Conservation (phyloP, 768 basidiomycete species). For the Hydnum rufescens region DNA sequence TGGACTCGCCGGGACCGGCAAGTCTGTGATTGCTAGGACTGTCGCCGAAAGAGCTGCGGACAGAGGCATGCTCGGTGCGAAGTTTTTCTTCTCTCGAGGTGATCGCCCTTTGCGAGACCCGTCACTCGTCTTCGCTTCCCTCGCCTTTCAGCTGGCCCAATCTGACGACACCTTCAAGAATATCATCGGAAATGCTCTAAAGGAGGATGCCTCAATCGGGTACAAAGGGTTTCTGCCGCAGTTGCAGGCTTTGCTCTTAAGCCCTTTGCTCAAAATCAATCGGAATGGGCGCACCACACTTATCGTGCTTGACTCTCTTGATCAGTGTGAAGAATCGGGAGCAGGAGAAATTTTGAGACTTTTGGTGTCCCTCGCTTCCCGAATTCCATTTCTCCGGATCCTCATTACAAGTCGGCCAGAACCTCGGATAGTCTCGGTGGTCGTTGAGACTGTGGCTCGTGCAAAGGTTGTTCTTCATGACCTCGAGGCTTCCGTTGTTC, state of each 20-base stretch:
- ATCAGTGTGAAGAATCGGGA: not conserved
- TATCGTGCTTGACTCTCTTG: constrained; percentile 2
- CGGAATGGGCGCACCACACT: not conserved
- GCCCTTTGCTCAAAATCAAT: not conserved
- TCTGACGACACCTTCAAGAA: not conserved
- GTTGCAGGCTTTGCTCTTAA: not conserved
- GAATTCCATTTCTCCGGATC: not conserved
- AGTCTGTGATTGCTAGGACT: constrained; percentile 21
- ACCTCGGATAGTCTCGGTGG: not conserved
- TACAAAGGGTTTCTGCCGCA: not conserved
- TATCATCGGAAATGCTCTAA: not conserved
- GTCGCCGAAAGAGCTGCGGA: constrained; percentile 15
- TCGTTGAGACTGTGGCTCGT: not conserved
- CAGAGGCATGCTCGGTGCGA: constrained; percentile 16
- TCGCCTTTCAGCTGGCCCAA: constrained; percentile 2
- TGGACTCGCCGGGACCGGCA: constrained; percentile 22
- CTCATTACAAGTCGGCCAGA: constrained; percentile 1
- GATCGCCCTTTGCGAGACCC: constrained; percentile 4
- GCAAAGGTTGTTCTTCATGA: constrained; percentile 4
- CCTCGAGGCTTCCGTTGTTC: constrained; percentile 2
- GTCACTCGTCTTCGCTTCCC: not conserved
- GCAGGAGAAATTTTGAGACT: not conserved
- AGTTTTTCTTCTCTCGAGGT: constrained; percentile 18
- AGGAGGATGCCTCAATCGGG: not conserved
- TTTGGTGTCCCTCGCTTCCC: not conserved